Conservation (phyloP, 1,284 basidiomycete species). For the Vanrija pseudolonga region DNA sequence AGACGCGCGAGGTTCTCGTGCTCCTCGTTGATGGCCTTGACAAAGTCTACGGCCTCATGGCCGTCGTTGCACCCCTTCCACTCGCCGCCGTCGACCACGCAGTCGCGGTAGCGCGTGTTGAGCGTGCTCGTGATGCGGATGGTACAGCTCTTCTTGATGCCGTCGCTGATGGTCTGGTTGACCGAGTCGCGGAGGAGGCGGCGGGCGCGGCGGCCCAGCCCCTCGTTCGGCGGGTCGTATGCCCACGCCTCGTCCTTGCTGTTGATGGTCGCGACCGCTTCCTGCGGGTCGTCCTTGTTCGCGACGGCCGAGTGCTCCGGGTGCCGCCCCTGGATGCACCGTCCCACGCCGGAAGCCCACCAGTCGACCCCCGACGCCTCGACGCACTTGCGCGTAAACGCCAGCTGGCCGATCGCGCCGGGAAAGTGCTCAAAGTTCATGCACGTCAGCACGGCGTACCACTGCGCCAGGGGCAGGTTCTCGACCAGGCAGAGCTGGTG, state of each 20-base stretch:
- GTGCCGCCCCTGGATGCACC: slow-evolving; percentile 54
- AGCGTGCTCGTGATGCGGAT: slow-evolving; percentile 61
- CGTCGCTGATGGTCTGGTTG: slow-evolving; percentile 52
- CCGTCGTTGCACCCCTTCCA: slow-evolving; percentile 83
- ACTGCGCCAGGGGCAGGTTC: slow-evolving; percentile 47
- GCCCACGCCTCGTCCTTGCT: slow-evolving; percentile 13
- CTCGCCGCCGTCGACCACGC: slow-evolving; percentile 63
- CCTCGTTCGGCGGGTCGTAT: slow-evolving; percentile 54
- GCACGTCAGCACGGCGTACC: slow-evolving; percentile 70
- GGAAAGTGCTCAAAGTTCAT: slow-evolving; percentile 65
- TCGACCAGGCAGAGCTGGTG: slow-evolving; percentile 71
- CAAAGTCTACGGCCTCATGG: slow-evolving; percentile 68
- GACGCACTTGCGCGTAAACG: slow-evolving; percentile 65
- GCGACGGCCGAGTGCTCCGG: not conserved
- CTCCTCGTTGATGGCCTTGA: slow-evolving; percentile 70
- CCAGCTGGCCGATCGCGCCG: slow-evolving; percentile 61
- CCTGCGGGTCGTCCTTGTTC: not conserved
- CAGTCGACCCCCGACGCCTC: slow-evolving; percentile 63
- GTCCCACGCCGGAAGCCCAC: slow-evolving; percentile 58
- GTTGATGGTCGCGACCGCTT: not conserved
- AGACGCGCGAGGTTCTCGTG: slow-evolving; percentile 43
- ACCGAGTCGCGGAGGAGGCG: slow-evolving; percentile 62
- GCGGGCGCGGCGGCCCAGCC: slow-evolving; percentile 28
- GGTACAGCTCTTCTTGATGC: slow-evolving; percentile 79
- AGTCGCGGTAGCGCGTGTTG: slow-evolving; percentile 54